phyloP scores from a whole-genome alignment of 306 rosid genomes.

The Rosa chinensis region DNA sequence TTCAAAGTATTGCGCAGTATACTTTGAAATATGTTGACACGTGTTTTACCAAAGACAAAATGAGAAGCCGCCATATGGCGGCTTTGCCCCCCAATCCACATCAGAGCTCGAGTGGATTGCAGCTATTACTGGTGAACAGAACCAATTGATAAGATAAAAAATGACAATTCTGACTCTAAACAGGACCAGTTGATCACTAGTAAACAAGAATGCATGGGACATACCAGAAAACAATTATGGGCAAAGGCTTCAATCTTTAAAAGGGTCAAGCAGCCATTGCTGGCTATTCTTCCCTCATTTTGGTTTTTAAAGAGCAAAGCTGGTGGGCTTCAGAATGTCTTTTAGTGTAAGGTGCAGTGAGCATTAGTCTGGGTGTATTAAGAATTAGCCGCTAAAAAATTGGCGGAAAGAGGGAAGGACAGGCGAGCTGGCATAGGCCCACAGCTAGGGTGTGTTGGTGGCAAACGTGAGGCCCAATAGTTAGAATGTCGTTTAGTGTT shows the following conservation, averaged over 20 bases:
- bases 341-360: not conserved
- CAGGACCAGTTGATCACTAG: no score
- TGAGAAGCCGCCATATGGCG: not conserved
- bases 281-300: not conserved
- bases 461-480: no score
- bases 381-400: no score
- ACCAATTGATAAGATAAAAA: no score
- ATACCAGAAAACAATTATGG: not conserved
- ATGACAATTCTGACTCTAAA: not conserved
- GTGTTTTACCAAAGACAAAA: not conserved
- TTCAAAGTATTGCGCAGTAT: not conserved
- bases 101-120: not conserved
- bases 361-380: not conserved
- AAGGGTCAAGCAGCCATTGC: not conserved
- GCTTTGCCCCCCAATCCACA: not conserved
- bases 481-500: no score
- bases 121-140: not conserved
- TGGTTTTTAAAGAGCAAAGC: not conserved
- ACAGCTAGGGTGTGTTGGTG: no score
- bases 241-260: not conserved
- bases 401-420: no score
- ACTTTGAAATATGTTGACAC: not conserved
- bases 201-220: no score
- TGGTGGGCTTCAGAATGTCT: not conserved
- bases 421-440: no score